Conservation (phyloP, 1,284 basidiomycete species). For the Ustilago trichophora region DNA sequence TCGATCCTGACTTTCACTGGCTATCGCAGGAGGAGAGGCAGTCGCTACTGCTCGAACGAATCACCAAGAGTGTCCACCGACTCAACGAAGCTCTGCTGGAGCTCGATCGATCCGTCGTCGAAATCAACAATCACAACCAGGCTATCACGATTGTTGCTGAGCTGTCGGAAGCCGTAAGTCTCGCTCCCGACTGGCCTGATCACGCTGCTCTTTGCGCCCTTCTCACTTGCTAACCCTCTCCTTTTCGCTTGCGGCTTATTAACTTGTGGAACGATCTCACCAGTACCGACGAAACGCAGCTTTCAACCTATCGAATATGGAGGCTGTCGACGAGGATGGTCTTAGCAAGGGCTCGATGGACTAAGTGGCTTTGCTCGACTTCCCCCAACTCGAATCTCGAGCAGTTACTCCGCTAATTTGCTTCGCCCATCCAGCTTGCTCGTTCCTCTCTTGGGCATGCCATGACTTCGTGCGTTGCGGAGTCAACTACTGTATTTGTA, state of each 20-base stretch:
- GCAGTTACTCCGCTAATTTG: no score
- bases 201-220: not conserved
- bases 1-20: no score
- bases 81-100: constrained; percentile 70
- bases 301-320: constrained; percentile 62
- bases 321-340: constrained; percentile 37
- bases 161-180: constrained; percentile 62
- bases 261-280: no score
- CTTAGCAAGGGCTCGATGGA: constrained; percentile 10
- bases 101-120: constrained; percentile 77
- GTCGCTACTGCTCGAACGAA: constrained; percentile 84
- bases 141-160: constrained; percentile 60
- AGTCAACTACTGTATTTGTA: no score
- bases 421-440: no score
- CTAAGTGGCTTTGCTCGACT: not conserved
- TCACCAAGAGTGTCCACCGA: constrained; percentile 85
- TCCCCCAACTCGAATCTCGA: no score
- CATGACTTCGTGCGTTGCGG: no score
- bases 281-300: constrained; percentile 63
- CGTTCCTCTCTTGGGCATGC: no score
- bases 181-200: not conserved
- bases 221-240: no score
- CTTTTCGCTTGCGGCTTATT: no score
- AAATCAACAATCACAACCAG: constrained; percentile 65
- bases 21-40: constrained; percentile 83